Conservation (phyloP, 805 yeast species). For the Blastobotrys americana region DNA sequence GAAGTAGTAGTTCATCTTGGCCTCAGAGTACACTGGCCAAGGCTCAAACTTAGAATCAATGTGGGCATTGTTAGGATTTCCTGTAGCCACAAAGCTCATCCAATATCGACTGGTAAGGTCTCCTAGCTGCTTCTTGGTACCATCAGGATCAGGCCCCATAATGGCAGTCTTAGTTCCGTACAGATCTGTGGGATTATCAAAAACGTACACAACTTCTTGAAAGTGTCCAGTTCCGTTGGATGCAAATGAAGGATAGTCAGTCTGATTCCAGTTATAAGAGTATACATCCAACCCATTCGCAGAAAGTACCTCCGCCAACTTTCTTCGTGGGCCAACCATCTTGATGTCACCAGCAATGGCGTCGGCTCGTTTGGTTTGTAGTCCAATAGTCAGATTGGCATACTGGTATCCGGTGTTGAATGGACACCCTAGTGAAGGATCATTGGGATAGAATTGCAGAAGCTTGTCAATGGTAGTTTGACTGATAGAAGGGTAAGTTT, state of each 20-base stretch:
- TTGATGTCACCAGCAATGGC: slow-evolving; percentile 10
- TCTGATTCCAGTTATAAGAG: slow-evolving; percentile 2
- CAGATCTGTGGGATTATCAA: slow-evolving; percentile 1
- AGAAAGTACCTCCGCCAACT: neutral
- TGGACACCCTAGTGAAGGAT: slow-evolving; percentile 15
- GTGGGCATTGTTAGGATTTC: neutral
- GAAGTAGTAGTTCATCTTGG: neutral
- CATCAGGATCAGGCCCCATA: neutral
- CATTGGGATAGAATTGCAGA: slow-evolving; percentile 13
- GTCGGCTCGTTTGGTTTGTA: slow-evolving; percentile 14
- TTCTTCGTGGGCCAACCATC: neutral
- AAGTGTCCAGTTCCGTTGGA: neutral
- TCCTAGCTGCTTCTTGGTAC: neutral
- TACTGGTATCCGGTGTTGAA: slow-evolving; percentile 10
- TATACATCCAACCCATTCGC: neutral
- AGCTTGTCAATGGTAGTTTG: neutral
- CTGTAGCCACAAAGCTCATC: neutral
- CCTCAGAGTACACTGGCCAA: neutral
- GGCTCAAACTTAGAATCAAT: neutral
- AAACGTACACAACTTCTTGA: neutral
- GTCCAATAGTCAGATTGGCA: slow-evolving; percentile 1
- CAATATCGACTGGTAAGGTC: neutral
- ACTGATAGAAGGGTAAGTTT: neutral
- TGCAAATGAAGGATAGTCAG: neutral
- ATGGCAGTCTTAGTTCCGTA: neutral